These are phyloP conservation scores for Cicer chorassanicum DNA, from an alignment of 306 rosid species.

Conservation along the genomic window DNA sequence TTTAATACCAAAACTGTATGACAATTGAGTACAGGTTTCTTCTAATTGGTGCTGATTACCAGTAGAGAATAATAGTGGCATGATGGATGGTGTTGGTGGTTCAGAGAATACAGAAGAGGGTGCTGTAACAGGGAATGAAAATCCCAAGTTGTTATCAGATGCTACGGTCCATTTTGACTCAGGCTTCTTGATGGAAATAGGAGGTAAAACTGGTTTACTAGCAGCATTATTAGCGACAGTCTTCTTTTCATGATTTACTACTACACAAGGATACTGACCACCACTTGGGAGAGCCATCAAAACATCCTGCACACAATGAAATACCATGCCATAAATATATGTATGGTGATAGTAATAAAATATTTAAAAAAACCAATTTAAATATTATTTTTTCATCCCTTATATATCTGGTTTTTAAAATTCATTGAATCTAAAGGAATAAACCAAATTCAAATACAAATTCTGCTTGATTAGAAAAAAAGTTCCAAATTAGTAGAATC, in stretches of 20 bases:
- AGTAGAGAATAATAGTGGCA: slow-evolving; percentile 57
- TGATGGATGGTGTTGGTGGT: slow-evolving; percentile 82
- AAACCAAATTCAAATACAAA: no score
- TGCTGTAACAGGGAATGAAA: slow-evolving; percentile 81
- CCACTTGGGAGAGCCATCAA: slow-evolving; percentile 44
- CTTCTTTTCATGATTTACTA: slow-evolving; percentile 48
- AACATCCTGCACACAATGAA: slow-evolving; percentile 56
- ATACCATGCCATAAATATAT: slow-evolving; percentile 3
- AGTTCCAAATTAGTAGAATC: no score
- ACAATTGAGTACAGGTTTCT: slow-evolving; percentile 51
- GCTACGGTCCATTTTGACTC: slow-evolving; percentile 62
- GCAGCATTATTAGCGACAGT: slow-evolving; percentile 45
- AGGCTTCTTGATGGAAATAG: slow-evolving; percentile 67
- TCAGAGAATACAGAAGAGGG: slow-evolving; percentile 61
- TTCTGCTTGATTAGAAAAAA: no score
- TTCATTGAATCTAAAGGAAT: no score
- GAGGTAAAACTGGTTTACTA: slow-evolving; percentile 64
- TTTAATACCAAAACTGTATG: slow-evolving; percentile 65
- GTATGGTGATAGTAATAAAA: neutral
- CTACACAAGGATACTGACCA: slow-evolving; percentile 35
- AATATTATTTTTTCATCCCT: no score
- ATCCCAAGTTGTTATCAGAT: slow-evolving; percentile 62
- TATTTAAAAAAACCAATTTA: neutral
- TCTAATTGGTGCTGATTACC: slow-evolving; percentile 50
- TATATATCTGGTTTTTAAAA: neutral